These are phyloP conservation scores for Penicillium vulpinum DNA, from an alignment of 2,329 filamentous ascomycete genomes.

Conservation along the genomic window DNA sequence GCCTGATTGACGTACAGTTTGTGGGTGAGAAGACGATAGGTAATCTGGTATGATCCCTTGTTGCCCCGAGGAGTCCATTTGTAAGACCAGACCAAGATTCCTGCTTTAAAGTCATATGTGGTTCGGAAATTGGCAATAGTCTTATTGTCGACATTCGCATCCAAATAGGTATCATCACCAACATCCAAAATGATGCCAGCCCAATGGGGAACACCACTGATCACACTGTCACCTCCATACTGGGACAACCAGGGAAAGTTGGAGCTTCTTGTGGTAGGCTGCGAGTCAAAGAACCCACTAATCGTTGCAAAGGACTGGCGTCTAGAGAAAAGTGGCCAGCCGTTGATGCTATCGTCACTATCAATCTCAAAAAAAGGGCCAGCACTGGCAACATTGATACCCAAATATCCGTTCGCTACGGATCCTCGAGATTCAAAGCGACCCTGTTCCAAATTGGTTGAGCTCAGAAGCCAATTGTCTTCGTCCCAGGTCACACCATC, in stretches of 20 bases:
- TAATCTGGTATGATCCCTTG: slow-evolving; percentile 55
- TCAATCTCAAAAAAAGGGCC: slow-evolving; percentile 66
- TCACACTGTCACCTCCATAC: slow-evolving; percentile 69
- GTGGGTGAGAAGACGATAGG: slow-evolving; percentile 67
- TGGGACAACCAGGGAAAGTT: slow-evolving; percentile 70
- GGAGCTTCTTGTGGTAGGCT: slow-evolving; percentile 58
- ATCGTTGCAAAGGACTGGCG: slow-evolving; percentile 68
- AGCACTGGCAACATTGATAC: slow-evolving; percentile 62
- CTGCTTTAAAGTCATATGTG: slow-evolving; percentile 63
- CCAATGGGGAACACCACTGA: slow-evolving; percentile 71
- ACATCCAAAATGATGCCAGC: slow-evolving; percentile 60
- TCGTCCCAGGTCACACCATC: slow-evolving; percentile 60
- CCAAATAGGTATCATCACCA: slow-evolving; percentile 55
- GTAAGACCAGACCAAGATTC: slow-evolving; percentile 64
- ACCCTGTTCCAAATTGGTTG: slow-evolving; percentile 56
- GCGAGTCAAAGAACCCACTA: slow-evolving; percentile 65
- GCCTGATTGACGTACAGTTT: slow-evolving; percentile 64
- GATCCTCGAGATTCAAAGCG: slow-evolving; percentile 62
- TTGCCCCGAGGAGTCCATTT: slow-evolving; percentile 60
- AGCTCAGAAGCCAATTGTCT: slow-evolving; percentile 57
- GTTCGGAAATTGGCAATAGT: slow-evolving; percentile 64
- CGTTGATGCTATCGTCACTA: slow-evolving; percentile 57
- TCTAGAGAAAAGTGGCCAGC: slow-evolving; percentile 66
- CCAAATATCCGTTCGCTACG: slow-evolving; percentile 64
- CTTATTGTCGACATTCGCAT: slow-evolving; percentile 59